These are phyloP conservation scores for Maudiozyma humilis DNA, from an alignment of 1,139 yeast genomes.

Conservation along the genomic window DNA sequence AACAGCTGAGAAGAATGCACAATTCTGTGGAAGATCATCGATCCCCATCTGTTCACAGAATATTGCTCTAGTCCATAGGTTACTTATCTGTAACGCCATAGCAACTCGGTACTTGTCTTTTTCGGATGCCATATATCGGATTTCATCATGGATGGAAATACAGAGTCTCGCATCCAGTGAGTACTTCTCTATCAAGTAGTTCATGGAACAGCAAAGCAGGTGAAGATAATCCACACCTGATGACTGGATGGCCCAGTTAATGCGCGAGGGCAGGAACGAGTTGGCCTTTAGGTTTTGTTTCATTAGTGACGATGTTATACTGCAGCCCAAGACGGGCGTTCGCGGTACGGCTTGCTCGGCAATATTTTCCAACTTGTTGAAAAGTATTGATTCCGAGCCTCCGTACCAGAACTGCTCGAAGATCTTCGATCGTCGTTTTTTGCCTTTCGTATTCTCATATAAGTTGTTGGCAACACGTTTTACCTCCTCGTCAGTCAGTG, in stretches of 20 bases:
- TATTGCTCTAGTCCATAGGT: slow-evolving; percentile 94
- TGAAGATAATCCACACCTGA: slow-evolving; percentile 97
- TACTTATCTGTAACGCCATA: slow-evolving; percentile 76
- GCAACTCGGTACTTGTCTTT: slow-evolving; percentile 71
- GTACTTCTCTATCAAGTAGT: slow-evolving; percentile 60
- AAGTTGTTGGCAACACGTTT: slow-evolving; percentile 55
- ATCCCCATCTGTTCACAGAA: slow-evolving; percentile 91
- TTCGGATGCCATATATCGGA: slow-evolving; percentile 69
- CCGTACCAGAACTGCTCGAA: slow-evolving; percentile 62
- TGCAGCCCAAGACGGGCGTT: slow-evolving; percentile 90
- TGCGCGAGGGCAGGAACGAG: slow-evolving; percentile 75
- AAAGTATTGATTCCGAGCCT: slow-evolving; percentile 88
- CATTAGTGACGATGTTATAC: slow-evolving; percentile 79
- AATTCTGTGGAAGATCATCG: slow-evolving; percentile 81
- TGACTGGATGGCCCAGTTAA: slow-evolving; percentile 97
- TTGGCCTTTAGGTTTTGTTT: slow-evolving; percentile 56
- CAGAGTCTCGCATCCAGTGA: slow-evolving; percentile 69
- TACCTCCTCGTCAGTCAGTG: slow-evolving; percentile 61
- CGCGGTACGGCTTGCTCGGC: slow-evolving; percentile 78
- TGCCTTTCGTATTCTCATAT: slow-evolving; percentile 81
- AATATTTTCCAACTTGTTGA: slow-evolving; percentile 78
- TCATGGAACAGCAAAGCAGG: slow-evolving; percentile 78
- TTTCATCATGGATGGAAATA: slow-evolving; percentile 92
- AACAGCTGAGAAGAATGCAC: slow-evolving; percentile 92
- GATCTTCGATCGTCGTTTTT: slow-evolving; percentile 30